phyloP scores from a whole-genome alignment of 1,284 basidiomycete genomes.

The Leucoagaricus sp. region DNA sequence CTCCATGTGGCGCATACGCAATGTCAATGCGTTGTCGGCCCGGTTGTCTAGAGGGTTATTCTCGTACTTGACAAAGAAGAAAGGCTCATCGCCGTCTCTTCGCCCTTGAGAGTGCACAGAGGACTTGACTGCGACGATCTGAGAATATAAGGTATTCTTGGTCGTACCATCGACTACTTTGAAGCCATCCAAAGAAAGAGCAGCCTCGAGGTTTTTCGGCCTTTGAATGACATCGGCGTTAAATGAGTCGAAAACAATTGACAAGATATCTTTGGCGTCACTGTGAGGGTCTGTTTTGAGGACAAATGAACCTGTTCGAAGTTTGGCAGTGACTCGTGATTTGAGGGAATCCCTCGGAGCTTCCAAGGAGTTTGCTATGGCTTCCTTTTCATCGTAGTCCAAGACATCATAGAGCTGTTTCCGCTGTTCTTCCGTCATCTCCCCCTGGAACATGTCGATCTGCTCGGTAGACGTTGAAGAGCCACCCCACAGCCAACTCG shows the following conservation, averaged over 20 bases:
- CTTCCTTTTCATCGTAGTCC: constrained; percentile 90
- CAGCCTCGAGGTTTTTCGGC: constrained; percentile 80
- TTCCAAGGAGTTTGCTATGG: constrained; percentile 68
- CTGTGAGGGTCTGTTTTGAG: constrained; percentile 75
- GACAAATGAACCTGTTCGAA: constrained; percentile 87
- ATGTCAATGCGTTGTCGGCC: constrained; percentile 89
- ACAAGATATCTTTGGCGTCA: constrained; percentile 72
- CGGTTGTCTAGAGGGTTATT: constrained; percentile 91
- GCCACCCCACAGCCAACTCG: constrained; percentile 86
- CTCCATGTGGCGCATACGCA: constrained; percentile 96
- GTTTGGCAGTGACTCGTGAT: constrained; percentile 73
- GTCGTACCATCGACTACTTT: constrained; percentile 93
- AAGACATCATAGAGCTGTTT: constrained; percentile 93
- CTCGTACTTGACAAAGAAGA: constrained; percentile 94
- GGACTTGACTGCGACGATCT: constrained; percentile 91
- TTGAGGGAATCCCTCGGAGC: constrained; percentile 84
- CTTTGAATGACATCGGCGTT: constrained; percentile 86
- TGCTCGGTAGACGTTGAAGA: constrained; percentile 36
- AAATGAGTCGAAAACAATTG: constrained; percentile 89
- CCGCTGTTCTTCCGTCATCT: constrained; percentile 91
- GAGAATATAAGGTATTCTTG: constrained; percentile 79
- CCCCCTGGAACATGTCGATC: constrained; percentile 60
- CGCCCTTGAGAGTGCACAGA: constrained; percentile 12
- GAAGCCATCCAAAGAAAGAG: constrained; percentile 86
- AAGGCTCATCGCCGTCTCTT: constrained; percentile 54